Conservation (phyloP, 768 basidiomycete species). For the Lentinula guzmanii region DNA sequence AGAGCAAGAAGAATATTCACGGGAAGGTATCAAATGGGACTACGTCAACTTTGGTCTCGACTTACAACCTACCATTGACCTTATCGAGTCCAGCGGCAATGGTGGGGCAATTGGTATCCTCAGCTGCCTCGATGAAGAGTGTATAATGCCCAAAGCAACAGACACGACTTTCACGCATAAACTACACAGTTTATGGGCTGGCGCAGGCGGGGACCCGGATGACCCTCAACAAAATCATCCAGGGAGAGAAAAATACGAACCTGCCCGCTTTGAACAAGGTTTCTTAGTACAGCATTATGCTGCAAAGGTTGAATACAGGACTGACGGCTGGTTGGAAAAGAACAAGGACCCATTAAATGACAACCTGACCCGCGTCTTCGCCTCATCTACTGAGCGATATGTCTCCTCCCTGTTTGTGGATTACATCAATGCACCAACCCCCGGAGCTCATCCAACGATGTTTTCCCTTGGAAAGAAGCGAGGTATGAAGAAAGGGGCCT, state of each 20-base stretch:
- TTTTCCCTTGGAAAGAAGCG: constrained; percentile 61
- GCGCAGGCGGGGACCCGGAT: constrained; percentile 32
- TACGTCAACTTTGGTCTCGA: constrained; percentile 98
- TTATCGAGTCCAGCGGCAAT: constrained; percentile 83
- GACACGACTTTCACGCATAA: constrained; percentile 95
- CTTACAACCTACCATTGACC: constrained; percentile 95
- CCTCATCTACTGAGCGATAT: constrained; percentile 75
- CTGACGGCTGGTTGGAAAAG: constrained; percentile 97
- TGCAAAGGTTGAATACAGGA: constrained; percentile 93
- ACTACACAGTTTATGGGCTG: constrained; percentile 73
- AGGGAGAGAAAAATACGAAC: constrained; percentile 78
- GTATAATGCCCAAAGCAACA: constrained; percentile 99
- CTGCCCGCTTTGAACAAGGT: constrained; percentile 85
- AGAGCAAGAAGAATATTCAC: constrained; percentile 96
- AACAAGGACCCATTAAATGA: constrained; percentile 99
- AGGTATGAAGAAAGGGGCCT: constrained; percentile 88
- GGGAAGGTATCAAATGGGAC: constrained; percentile 96
- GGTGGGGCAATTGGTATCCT: constrained; percentile 82
- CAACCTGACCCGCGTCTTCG: constrained; percentile 85
- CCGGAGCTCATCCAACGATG: constrained; percentile 21
- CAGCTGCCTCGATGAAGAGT: constrained; percentile 93
- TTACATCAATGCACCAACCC: constrained; percentile 43
- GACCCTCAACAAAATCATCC: constrained; percentile 52
- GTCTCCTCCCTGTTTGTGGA: constrained; percentile 83
- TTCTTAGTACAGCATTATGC: constrained; percentile 97